A percentile compares a stretch with the other conserved stretches of the same genome.
These are phyloP conservation scores for Raphanus hybrid DNA, from an alignment of 441 rosid genomes.

Conservation along the genomic window DNA sequence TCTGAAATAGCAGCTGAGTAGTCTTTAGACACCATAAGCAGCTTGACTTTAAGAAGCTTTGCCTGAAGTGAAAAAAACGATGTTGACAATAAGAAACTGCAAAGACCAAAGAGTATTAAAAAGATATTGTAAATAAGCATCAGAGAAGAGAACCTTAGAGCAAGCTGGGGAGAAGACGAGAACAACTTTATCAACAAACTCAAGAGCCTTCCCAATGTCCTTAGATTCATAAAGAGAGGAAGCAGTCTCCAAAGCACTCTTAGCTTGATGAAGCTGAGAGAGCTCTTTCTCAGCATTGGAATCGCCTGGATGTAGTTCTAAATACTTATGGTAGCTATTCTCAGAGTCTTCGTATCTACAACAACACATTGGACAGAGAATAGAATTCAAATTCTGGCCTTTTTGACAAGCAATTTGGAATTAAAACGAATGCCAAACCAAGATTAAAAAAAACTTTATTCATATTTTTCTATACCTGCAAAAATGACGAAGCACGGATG, in stretches of 20 bases:
- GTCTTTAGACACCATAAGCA: conserved; percentile 74
- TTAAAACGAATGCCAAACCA: not conserved
- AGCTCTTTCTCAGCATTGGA: conserved; percentile 85
- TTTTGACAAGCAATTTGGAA: no score
- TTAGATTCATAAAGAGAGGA: conserved; percentile 65
- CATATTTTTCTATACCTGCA: conserved; percentile 68
- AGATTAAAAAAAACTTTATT: not conserved
- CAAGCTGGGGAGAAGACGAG: conserved; percentile 93
- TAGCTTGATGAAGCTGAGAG: conserved; percentile 86
- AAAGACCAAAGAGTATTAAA: not conserved
- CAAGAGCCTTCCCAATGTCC: conserved; percentile 73
- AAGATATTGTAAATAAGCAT: not conserved
- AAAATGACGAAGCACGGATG: conserved; percentile 77
- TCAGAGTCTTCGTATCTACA: conserved; percentile 93
- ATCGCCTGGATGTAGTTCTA: conserved; percentile 76
- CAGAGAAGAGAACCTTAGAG: conserved; percentile 52
- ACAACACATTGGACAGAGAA: no score
- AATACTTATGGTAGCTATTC: conserved; percentile 61
- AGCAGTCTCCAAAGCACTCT: conserved; percentile 78
- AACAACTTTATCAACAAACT: conserved; percentile 83
- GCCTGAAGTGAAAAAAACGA: conserved; percentile 56
- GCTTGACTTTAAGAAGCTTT: conserved; percentile 77
- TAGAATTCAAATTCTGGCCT: not conserved
- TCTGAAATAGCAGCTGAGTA: conserved; percentile 85
- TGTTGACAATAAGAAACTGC: conserved; percentile 13